Percentiles rank a stretch among this genome's conserved stretches.
These are phyloP conservation scores for Chimonanthus salicifolius DNA, from an alignment of 164 flowering plant genomes.

Conservation along the genomic window DNA sequence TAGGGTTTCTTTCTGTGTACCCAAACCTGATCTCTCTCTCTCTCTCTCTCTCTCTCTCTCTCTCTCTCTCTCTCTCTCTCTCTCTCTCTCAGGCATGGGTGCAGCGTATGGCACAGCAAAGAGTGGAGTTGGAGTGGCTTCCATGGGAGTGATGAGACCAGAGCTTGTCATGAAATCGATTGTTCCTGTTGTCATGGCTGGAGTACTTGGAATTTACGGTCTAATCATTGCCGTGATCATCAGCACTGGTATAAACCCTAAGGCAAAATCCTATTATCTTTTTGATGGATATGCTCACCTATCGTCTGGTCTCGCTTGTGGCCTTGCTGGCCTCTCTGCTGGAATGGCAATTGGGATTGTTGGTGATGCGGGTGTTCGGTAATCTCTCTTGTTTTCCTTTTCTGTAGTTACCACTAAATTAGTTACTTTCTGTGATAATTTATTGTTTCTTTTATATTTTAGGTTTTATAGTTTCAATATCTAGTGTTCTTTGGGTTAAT, in stretches of 20 bases:
- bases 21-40: not conserved
- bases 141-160: slow-evolving; percentile 58
- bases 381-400: slow-evolving; percentile 8
- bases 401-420: no score
- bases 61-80: not conserved
- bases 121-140: slow-evolving; percentile 55
- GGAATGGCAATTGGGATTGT: no score
- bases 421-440: no score
- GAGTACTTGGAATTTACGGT: slow-evolving; percentile 48
- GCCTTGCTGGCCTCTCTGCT: slow-evolving; percentile 15
- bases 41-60: slow-evolving; percentile 5
- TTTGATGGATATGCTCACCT: slow-evolving; percentile 14
- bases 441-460: no score
- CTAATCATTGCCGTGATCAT: slow-evolving; percentile 28
- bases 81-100: slow-evolving; percentile 37
- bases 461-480: no score
- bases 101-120: slow-evolving; percentile 51
- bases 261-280: no score
- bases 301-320: slow-evolving; percentile 55
- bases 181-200: slow-evolving; percentile 61
- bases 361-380: slow-evolving; percentile 24
- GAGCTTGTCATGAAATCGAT: slow-evolving; percentile 58
- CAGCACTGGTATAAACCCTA: slow-evolving; percentile 43
- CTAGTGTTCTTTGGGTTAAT: no score
- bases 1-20: not conserved